Evolutionary conservation across 139 green algal genomes (phyloP).

Genomic region (Coelastrella sp.): DNA sequence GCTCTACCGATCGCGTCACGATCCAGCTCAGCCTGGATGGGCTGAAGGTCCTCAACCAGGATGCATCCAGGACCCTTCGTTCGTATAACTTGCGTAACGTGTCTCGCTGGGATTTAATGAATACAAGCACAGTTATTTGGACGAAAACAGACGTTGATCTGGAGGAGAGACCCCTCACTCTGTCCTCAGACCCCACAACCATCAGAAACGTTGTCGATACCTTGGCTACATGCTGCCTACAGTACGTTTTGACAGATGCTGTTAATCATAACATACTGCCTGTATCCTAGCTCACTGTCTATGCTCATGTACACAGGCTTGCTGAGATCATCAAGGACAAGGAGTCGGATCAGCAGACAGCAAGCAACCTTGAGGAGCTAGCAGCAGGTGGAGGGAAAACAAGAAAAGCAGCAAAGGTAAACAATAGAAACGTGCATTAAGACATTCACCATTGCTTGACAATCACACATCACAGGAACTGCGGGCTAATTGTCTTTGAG

Average conservation of each 20-base stretch:
- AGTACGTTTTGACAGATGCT: too few relatives aligned
- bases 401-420: conserved; percentile 38
- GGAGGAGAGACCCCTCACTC: conserved; percentile 82
- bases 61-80: conserved; percentile 61
- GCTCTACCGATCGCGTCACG: conserved; percentile 59
- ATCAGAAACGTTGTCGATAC: conserved; percentile 85
- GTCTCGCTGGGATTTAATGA: conserved; percentile 65
- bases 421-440: too few relatives aligned
- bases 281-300: too few relatives aligned
- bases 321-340: conserved; percentile 79
- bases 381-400: conserved; percentile 57
- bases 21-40: conserved; percentile 87
- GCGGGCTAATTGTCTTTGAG: too few relatives aligned
- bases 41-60: conserved; percentile 71
- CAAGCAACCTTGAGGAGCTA: conserved; percentile 70
- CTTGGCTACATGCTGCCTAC: conserved; percentile 90
- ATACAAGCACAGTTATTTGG: conserved; percentile 80
- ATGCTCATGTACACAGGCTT: conserved; percentile 71
- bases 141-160: conserved; percentile 84
- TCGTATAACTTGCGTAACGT: conserved; percentile 90
- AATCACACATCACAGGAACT: too few relatives aligned
- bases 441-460: too few relatives aligned
- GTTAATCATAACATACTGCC: too few relatives aligned
- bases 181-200: conserved; percentile 74
- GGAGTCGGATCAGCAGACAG: conserved; percentile 60